Evolutionary conservation across 2,329 filamentous ascomycete genomes (phyloP).

Genomic region (Fonsecaea nubica): DNA sequence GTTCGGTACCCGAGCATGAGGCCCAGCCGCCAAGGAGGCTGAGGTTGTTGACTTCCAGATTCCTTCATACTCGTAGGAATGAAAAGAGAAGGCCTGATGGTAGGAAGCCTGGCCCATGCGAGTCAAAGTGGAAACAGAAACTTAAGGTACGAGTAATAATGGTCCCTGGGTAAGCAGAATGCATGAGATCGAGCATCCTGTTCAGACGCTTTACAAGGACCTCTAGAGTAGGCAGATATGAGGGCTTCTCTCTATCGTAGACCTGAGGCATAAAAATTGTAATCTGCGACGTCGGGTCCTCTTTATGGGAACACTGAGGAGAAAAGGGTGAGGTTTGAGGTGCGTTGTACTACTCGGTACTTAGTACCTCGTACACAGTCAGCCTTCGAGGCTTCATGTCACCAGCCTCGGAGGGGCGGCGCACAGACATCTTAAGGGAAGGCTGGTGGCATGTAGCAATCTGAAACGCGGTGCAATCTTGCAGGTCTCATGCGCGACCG

Average conservation of each 20-base stretch:
- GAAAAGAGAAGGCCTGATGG: not conserved
- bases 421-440: constrained; percentile 3
- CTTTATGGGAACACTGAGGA: not conserved
- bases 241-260: not conserved
- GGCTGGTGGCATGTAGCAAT: constrained; percentile 26
- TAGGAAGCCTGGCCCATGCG: not conserved
- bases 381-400: not conserved
- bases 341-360: no score
- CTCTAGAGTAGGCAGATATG: not conserved
- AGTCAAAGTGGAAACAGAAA: not conserved
- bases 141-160: not conserved
- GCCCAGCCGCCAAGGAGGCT: not conserved
- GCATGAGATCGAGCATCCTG: not conserved
- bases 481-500: constrained; percentile 15
- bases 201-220: no score
- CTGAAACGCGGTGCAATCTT: constrained; percentile 35
- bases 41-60: not conserved
- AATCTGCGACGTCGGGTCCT: not conserved
- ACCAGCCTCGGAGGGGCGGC: constrained; percentile 13
- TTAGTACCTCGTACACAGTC: not conserved
- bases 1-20: constrained; percentile 17
- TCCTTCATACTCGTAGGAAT: not conserved
- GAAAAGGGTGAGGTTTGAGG: not conserved
- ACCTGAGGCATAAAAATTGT: not conserved
- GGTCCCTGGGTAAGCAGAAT: not conserved